Evolutionary conservation across 345 rosid species (phyloP).

Genomic region (Limnanthes douglasii): DNA sequence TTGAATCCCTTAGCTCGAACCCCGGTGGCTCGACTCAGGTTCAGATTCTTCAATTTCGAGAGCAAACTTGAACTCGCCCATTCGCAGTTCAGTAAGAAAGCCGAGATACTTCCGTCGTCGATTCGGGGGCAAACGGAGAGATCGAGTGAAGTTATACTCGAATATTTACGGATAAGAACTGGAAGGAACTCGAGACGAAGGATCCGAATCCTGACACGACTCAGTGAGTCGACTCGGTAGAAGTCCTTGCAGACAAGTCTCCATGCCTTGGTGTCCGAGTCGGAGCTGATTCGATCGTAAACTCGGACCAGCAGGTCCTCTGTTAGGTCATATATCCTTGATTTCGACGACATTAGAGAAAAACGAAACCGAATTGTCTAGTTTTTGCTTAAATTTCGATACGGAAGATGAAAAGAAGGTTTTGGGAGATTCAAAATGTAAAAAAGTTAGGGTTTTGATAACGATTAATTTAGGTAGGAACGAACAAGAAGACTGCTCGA

Average conservation of each 20-base stretch:
- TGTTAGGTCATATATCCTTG: conserved; percentile 33
- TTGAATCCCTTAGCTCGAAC: conserved; percentile 45
- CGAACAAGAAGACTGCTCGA: conserved; percentile 72
- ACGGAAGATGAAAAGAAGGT: too few species aligned
- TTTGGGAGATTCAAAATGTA: neutral
- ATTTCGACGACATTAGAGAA: conserved; percentile 12
- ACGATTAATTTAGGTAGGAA: conserved; percentile 34
- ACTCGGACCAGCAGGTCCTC: conserved; percentile 58
- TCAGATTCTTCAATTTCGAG: conserved; percentile 25
- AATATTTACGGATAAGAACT: conserved; percentile 28
- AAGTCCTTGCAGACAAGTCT: conserved; percentile 67
- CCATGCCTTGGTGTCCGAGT: conserved; percentile 46
- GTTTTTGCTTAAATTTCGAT: neutral
- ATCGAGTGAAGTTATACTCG: conserved; percentile 40
- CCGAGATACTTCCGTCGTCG: conserved; percentile 37
- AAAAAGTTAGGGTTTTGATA: neutral
- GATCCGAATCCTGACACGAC: conserved; percentile 37
- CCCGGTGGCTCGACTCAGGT: conserved; percentile 52
- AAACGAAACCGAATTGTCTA: neutral
- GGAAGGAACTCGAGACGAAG: conserved; percentile 56
- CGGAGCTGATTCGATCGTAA: conserved; percentile 23
- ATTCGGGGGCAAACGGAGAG: conserved; percentile 73
- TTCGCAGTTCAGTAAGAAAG: conserved; percentile 16
- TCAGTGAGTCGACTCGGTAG: conserved; percentile 42
- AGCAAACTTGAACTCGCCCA: conserved; percentile 16